Percentiles rank a stretch among this genome's conserved stretches.
phyloP scores from a whole-genome alignment of 805 yeast genomes.

The Yamadazyma phyllophila region DNA sequence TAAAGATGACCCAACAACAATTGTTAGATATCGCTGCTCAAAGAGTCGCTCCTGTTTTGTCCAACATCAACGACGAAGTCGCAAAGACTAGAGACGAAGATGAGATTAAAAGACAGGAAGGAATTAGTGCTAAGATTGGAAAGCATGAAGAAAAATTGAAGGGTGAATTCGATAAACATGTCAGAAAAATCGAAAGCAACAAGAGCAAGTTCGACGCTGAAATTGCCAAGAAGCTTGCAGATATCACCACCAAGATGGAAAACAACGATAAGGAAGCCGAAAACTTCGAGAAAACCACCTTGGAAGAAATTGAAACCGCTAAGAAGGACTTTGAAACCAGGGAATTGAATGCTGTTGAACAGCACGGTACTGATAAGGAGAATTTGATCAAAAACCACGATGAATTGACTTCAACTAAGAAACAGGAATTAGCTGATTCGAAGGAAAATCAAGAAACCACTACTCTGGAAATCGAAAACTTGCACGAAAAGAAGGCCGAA shows the following conservation, averaged over 20 bases:
- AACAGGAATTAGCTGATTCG: conserved; percentile 42
- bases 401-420: conserved; percentile 44
- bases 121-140: conserved; percentile 33
- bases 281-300: conserved; percentile 40
- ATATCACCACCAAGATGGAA: conserved; percentile 20
- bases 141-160: conserved; percentile 36
- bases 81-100: conserved; percentile 43
- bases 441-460: conserved; percentile 41
- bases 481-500: conserved; percentile 42
- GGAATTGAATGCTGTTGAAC: conserved; percentile 45
- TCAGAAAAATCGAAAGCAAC: conserved; percentile 36
- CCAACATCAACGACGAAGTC: conserved; percentile 50
- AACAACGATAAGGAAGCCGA: conserved; percentile 33
- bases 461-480: conserved; percentile 43
- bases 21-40: conserved; percentile 53
- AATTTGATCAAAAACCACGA: conserved; percentile 42
- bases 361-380: conserved; percentile 46
- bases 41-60: conserved; percentile 54
- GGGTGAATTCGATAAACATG: conserved; percentile 35
- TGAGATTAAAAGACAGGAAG: conserved; percentile 38
- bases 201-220: conserved; percentile 42
- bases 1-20: conserved; percentile 53
- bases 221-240: conserved; percentile 30
- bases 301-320: conserved; percentile 44
- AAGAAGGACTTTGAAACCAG: conserved; percentile 43